Conservation (phyloP, 2,329 filamentous ascomycete genomes). For the Cryphonectria radicalis region DNA sequence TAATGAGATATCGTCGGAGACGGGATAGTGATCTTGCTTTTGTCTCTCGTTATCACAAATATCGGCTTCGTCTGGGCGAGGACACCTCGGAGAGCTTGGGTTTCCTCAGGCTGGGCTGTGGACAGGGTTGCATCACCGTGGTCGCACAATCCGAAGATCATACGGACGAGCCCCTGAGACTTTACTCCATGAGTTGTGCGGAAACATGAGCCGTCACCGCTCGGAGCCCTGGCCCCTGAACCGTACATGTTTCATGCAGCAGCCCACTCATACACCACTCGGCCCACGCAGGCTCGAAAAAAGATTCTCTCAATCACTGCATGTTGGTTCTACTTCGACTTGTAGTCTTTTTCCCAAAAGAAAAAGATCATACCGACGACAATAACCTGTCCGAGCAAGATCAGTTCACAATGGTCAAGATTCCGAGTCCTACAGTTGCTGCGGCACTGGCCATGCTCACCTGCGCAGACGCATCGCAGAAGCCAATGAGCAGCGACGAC, state of each 20-base stretch:
- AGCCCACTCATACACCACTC: constrained; percentile 4
- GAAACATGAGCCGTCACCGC: background rate
- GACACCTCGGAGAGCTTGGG: background rate
- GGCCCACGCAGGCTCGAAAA: background rate
- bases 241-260: background rate
- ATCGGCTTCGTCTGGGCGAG: constrained; percentile 5
- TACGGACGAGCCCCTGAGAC: constrained; percentile 21
- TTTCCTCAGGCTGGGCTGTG: background rate
- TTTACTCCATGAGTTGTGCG: background rate
- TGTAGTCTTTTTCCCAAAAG: background rate
- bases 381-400: background rate
- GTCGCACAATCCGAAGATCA: constrained; percentile 26
- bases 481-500: constrained; percentile 32
- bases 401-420: background rate
- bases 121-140: constrained; percentile 6
- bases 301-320: background rate
- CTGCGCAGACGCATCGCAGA: constrained; percentile 30
- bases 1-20: background rate
- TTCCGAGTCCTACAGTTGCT: background rate
- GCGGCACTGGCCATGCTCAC: constrained; percentile 1
- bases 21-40: background rate
- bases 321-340: background rate
- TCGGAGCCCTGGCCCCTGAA: background rate
- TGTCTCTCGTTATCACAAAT: background rate
- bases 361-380: background rate